Evolutionary conservation across 768 basidiomycete genomes (phyloP).

Genomic region (Fomitopsis serialis): DNA sequence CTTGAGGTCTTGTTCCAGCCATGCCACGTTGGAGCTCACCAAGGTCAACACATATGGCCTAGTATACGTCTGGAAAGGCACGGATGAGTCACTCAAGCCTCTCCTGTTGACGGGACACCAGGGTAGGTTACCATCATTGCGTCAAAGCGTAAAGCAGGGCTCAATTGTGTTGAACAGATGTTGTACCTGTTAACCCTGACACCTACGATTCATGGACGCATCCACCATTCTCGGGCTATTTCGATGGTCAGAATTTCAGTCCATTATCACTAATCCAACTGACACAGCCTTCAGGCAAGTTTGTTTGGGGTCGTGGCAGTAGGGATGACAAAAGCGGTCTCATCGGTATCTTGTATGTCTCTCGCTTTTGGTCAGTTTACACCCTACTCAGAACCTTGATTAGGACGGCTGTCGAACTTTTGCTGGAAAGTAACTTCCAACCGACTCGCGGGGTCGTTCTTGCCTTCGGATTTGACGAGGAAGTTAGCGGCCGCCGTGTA

Average conservation of each 20-base stretch:
- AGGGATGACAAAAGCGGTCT: constrained; percentile 30
- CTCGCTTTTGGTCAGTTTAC: not conserved
- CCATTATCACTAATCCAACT: not conserved
- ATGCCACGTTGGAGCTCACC: constrained; percentile 43
- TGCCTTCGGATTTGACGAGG: constrained; percentile 49
- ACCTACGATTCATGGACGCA: constrained; percentile 42
- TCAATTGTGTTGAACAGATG: constrained; percentile 26
- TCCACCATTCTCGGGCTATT: constrained; percentile 46
- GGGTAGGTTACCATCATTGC: constrained; percentile 23
- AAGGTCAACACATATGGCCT: constrained; percentile 59
- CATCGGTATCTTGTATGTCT: constrained; percentile 26
- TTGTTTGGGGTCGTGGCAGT: constrained; percentile 30
- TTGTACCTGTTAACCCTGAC: constrained; percentile 44
- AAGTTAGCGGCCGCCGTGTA: constrained; percentile 27
- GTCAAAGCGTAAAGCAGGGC: not conserved
- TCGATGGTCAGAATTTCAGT: constrained; percentile 23
- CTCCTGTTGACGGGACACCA: constrained; percentile 49
- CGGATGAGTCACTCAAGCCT: constrained; percentile 45
- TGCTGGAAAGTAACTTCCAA: constrained; percentile 39
- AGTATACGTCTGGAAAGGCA: constrained; percentile 57
- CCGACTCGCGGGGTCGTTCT: constrained; percentile 39
- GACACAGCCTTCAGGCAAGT: constrained; percentile 14
- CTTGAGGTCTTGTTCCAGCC: constrained; percentile 35
- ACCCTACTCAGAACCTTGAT: not conserved
- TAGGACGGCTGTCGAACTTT: constrained; percentile 39